phyloP scores from a whole-genome alignment of 2,329 filamentous ascomycete genomes.

The Colletotrichum godetiae region DNA sequence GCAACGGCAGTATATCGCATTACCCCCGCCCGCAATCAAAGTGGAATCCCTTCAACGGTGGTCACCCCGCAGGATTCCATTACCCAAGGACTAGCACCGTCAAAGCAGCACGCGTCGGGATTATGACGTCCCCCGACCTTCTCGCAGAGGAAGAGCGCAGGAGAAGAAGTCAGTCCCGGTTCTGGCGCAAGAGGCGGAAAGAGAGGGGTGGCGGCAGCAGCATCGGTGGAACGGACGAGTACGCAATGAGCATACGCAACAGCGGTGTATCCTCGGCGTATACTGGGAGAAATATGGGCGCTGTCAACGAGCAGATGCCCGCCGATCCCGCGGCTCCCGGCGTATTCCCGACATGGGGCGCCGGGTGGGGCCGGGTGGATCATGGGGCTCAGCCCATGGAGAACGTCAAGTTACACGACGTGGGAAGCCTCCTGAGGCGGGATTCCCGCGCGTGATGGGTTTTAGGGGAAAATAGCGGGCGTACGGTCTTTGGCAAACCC shows the following conservation, averaged over 20 bases:
- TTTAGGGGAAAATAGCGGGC: neutral
- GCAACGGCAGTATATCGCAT: slow-evolving; percentile 59
- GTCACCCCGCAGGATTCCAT: slow-evolving; percentile 62
- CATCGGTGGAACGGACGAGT: slow-evolving; percentile 7
- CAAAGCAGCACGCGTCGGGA: slow-evolving; percentile 49
- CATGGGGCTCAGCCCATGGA: slow-evolving; percentile 40
- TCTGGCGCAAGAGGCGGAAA: slow-evolving; percentile 37
- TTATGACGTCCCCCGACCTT: slow-evolving; percentile 57
- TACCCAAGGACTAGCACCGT: slow-evolving; percentile 52
- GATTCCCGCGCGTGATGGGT: slow-evolving; percentile 2
- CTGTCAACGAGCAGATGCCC: slow-evolving; percentile 14
- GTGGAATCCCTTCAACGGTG: slow-evolving; percentile 62
- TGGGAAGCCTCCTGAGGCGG: slow-evolving; percentile 45
- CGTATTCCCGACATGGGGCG: slow-evolving; percentile 31
- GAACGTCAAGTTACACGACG: slow-evolving; percentile 47
- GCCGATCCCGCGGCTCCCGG: neutral
- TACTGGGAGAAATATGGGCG: slow-evolving; percentile 32
- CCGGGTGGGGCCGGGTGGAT: slow-evolving; percentile 45
- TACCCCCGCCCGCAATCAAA: slow-evolving; percentile 45
- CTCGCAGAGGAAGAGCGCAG: slow-evolving; percentile 37
- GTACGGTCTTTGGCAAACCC: neutral
- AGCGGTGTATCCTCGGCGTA: slow-evolving; percentile 39
- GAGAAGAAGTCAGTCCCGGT: slow-evolving; percentile 30
- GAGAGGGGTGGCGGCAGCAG: slow-evolving; percentile 38
- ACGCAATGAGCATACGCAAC: slow-evolving; percentile 36